Evolutionary conservation across 495 filamentous ascomycete species (phyloP).

Genomic region (Xylaria acuta): DNA sequence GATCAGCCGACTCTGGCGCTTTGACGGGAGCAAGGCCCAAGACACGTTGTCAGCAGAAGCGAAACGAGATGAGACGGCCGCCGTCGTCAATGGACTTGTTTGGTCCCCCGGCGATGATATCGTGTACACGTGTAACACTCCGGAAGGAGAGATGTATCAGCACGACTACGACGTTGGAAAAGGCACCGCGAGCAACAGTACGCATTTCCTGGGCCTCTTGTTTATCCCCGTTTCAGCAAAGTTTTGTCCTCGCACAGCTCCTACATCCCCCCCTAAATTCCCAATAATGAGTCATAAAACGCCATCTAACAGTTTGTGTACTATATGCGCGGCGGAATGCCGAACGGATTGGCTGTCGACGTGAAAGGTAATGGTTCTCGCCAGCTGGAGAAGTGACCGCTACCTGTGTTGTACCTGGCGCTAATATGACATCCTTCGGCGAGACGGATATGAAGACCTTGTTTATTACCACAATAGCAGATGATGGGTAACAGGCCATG

Average conservation of each 20-base stretch:
- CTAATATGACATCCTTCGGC: constrained; percentile 38
- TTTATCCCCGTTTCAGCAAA: not conserved
- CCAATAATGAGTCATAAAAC: not conserved
- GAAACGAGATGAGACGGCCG: constrained; percentile 30
- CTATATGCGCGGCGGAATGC: constrained; percentile 28
- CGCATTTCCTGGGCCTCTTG: not conserved
- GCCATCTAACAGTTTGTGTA: not conserved
- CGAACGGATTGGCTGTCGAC: constrained; percentile 40
- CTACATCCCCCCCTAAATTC: not conserved
- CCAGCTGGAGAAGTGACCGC: constrained; percentile 32
- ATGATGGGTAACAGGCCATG: constrained; percentile 20
- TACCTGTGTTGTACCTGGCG: constrained; percentile 33
- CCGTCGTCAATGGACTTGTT: constrained; percentile 37
- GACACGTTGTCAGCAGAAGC: constrained; percentile 30
- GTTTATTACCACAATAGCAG: constrained; percentile 21
- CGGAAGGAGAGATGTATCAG: constrained; percentile 32
- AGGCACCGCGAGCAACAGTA: constrained; percentile 29
- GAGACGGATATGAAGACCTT: constrained; percentile 33
- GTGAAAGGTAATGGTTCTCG: constrained; percentile 33
- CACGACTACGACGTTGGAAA: constrained; percentile 37
- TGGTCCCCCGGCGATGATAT: constrained; percentile 33
- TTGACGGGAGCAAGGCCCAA: constrained; percentile 27
- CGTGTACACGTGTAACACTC: constrained; percentile 37
- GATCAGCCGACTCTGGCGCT: constrained; percentile 23
- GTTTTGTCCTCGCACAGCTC: not conserved